A percentile compares a stretch with the other conserved stretches of the same genome.
Conservation (phyloP, 345 rosid species). For the Salix suchowensis region DNA sequence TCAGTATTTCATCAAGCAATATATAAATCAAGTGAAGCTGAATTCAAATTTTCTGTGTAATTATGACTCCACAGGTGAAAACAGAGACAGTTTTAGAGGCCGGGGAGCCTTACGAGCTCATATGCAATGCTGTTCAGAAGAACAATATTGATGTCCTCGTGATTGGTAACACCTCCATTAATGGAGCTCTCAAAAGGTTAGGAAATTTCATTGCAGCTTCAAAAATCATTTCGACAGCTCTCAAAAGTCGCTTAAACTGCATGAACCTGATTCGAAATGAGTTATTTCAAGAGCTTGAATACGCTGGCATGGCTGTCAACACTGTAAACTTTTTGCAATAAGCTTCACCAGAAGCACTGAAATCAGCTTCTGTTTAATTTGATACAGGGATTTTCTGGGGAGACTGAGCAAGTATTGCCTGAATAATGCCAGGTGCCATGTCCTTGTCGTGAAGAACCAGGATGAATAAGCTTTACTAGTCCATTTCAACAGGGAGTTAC, state of each 20-base stretch:
- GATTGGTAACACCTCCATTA: background rate
- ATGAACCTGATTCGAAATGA: too few relatives aligned
- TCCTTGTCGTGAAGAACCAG: conserved; percentile 16
- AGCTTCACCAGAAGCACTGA: too few relatives aligned
- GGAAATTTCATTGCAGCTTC: too few relatives aligned
- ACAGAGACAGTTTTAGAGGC: background rate
- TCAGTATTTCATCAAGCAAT: too few relatives aligned
- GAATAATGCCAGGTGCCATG: conserved; percentile 12
- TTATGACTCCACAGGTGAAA: background rate
- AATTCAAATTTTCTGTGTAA: background rate
- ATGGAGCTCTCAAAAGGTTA: conserved; percentile 1
- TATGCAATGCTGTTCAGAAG: background rate
- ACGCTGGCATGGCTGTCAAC: too few relatives aligned
- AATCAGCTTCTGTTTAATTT: background rate
- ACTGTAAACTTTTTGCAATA: too few relatives aligned
- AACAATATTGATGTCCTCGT: background rate
- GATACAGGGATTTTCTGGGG: conserved; percentile 10
- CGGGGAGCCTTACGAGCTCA: background rate
- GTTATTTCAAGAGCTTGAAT: too few relatives aligned
- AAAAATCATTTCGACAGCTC: too few relatives aligned
- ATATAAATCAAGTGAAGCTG: background rate
- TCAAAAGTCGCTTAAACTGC: too few relatives aligned
- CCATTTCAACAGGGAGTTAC: background rate
- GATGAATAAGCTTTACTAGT: background rate
- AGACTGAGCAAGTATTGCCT: conserved; percentile 12